phyloP scores from a whole-genome alignment of 345 rosid genomes.

The Syzygium aromaticum region DNA sequence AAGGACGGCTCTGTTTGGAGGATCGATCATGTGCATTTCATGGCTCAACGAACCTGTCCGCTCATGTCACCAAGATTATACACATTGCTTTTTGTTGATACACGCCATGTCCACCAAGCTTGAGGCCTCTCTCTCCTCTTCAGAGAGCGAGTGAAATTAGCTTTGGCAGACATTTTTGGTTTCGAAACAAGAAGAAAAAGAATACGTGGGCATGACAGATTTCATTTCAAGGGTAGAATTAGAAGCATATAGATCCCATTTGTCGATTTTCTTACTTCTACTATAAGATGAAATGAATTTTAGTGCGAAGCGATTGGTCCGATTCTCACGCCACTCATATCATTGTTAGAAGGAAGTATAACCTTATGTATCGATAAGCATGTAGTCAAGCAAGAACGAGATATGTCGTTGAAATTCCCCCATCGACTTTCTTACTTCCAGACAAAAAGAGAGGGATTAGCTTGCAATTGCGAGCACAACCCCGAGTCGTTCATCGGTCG shows the following conservation, averaged over 20 bases:
- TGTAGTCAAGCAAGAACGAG: not conserved
- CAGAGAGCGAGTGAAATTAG: not conserved
- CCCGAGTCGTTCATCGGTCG: not conserved
- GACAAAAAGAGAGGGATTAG: not conserved
- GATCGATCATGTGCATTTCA: slow-evolving; percentile 36
- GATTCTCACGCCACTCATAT: not conserved
- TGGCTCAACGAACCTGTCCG: slow-evolving; percentile 30
- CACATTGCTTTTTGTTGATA: not conserved
- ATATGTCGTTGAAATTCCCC: not conserved
- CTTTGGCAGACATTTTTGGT: not conserved
- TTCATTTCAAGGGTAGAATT: not conserved
- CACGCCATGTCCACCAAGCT: not conserved
- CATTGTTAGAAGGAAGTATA: not conserved
- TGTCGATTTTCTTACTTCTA: not conserved
- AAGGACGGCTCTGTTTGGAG: slow-evolving; percentile 7
- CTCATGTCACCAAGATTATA: not conserved
- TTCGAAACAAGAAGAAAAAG: not conserved
- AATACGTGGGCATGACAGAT: not conserved
- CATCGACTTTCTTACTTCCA: not conserved
- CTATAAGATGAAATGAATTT: not conserved
- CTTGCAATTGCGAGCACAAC: not conserved
- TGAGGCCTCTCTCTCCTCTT: not conserved
- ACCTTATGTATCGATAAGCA: not conserved
- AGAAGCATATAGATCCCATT: not conserved
- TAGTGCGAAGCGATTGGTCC: not conserved